Percentiles rank a stretch among this genome's conserved stretches.
Evolutionary conservation across 2,329 filamentous ascomycete species (phyloP).

Genomic region (Erysiphe pulchra): DNA sequence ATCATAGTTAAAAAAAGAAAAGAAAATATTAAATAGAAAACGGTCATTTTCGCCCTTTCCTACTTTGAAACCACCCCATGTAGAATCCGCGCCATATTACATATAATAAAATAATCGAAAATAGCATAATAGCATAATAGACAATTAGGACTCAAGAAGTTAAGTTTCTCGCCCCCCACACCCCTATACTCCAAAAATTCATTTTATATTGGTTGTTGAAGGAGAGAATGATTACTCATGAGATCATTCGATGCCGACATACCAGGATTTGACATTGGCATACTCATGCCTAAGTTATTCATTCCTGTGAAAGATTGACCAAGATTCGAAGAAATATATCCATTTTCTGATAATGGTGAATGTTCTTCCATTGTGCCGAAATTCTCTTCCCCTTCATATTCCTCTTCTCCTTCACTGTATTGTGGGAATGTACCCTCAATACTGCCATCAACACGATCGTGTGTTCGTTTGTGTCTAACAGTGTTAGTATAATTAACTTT

Average conservation of each 20-base stretch:
- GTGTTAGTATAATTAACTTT: slow-evolving; percentile 12
- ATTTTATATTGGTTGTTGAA: slow-evolving; percentile 13
- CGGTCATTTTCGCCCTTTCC: no score
- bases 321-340: slow-evolving; percentile 23
- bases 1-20: no score
- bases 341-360: slow-evolving; percentile 44
- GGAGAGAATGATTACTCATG: slow-evolving; percentile 13
- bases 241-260: slow-evolving; percentile 16
- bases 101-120: no score
- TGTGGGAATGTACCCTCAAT: slow-evolving; percentile 28
- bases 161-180: no score
- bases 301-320: slow-evolving; percentile 7
- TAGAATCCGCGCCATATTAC: no score
- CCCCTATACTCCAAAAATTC: not conserved
- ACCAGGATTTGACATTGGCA: slow-evolving; percentile 9
- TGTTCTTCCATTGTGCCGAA: slow-evolving; percentile 58
- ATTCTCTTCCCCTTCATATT: slow-evolving; percentile 59
- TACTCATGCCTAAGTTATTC: slow-evolving; percentile 7
- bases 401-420: slow-evolving; percentile 49
- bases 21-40: no score
- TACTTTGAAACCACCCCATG: no score
- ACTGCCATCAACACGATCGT: slow-evolving; percentile 50
- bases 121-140: no score
- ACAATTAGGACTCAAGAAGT: no score
- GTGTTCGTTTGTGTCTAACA: slow-evolving; percentile 43